Evolutionary conservation across 495 filamentous ascomycete genomes (phyloP), one percentile per base, ranked within the genome.

Genomic region (Cladorrhinum samala): DNA sequence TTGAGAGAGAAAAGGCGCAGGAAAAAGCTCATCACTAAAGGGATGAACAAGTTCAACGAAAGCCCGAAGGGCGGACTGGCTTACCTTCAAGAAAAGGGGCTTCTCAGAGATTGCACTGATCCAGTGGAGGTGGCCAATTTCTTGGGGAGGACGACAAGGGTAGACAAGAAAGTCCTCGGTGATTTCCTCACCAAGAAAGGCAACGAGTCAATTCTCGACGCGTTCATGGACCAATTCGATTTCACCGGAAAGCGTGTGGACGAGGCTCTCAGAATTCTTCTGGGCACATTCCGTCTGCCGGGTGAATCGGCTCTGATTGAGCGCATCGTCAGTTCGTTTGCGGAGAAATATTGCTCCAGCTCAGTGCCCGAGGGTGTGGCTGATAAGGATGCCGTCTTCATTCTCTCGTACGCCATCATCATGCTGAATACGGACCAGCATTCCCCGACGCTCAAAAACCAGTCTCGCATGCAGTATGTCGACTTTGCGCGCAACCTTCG

Each of bases 381-480:
- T 2, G 83, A 93, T 63, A 87, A 90, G 55, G 94, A 97, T 67
- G 83, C 89, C n/a, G 79, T 92, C 20, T 96, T 85, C 62, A 77
- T 97, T 36, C 76, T 99, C 41, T 92, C 88, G 0, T 99, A 97
- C 66, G 93, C 89, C 16, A 95, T 96, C 59, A 95, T 99, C 67
- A 88, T 95, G 83, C 73, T 95, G 53, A 95, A 95, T 59, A 93
- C 93, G 3, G 93, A 97, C 57, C 86, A 91, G 56, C 92, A 97
- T 65, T 97, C 93, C 63, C 89, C 91, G 2, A 97, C 95, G 57
- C 66, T 96, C 43, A 96, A 95, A 68, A 66, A 73, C 7, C 70
- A 81, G 58, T 83, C 82, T 57, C 88, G 92, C 30, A 98, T 98
- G 93, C 81, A 80, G 2, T 79, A 78, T 51, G 67, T 72, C 18